These are phyloP conservation scores for Nakaseomyces sp. DNA, from an alignment of 1,139 yeast species.

Conservation along the genomic window DNA sequence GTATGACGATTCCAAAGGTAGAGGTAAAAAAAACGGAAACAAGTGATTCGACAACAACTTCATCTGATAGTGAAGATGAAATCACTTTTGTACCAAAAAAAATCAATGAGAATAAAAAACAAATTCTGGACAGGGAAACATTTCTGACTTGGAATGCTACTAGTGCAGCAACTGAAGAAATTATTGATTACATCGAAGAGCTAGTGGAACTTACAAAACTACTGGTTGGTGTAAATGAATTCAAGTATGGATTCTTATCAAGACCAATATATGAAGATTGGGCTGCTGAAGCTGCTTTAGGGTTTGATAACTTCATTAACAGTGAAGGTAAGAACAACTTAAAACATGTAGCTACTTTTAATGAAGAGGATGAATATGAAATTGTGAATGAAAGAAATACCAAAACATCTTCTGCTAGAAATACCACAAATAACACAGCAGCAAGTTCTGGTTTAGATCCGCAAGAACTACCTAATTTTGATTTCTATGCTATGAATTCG, in stretches of 20 bases:
- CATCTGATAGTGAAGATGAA: slow-evolving; percentile 7
- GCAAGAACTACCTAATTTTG: slow-evolving; percentile 9
- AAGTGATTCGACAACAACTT: slow-evolving; percentile 9
- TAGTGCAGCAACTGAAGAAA: slow-evolving; percentile 41
- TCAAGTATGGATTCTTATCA: slow-evolving; percentile 42
- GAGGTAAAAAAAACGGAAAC: not conserved
- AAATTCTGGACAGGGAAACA: slow-evolving; percentile 32
- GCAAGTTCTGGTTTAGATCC: not conserved
- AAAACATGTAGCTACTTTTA: not conserved
- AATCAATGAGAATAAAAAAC: slow-evolving; percentile 7
- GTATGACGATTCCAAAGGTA: not conserved
- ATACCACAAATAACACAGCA: slow-evolving; percentile 3
- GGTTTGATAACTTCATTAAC: slow-evolving; percentile 26
- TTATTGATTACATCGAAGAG: slow-evolving; percentile 43
- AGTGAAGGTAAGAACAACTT: slow-evolving; percentile 7
- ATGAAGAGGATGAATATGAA: slow-evolving; percentile 4
- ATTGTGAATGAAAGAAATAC: not conserved
- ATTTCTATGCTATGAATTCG: slow-evolving; percentile 10
- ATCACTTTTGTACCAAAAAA: not conserved
- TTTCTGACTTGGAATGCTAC: slow-evolving; percentile 46
- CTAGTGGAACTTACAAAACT: slow-evolving; percentile 35
- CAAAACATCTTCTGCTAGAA: not conserved
- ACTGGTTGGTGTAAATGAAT: slow-evolving; percentile 41
- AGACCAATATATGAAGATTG: slow-evolving; percentile 39
- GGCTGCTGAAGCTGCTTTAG: slow-evolving; percentile 34